Evolutionary conservation across 768 basidiomycete species (phyloP), one percentile per base, ranked within the genome.

Genomic region (Pisolithus marmoratus): DNA sequence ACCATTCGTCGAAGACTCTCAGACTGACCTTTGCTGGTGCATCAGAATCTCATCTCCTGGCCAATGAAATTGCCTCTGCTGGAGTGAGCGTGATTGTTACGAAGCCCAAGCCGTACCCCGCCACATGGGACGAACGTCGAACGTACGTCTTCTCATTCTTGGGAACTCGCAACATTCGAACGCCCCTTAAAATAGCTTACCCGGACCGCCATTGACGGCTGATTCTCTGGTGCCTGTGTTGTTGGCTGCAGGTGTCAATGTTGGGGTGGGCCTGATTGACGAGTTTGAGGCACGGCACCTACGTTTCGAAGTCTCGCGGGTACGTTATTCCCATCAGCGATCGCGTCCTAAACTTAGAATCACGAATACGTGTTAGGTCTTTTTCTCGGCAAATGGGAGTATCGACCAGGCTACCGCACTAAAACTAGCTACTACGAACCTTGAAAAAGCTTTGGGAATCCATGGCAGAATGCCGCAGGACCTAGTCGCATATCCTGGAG

Each of bases 41-140:
- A 1, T 66, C 74, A 1, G 85, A 87, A 65, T 77, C 81, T 2
- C 81, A 82, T 65, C 69, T 87, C 22, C 66, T 92, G 50, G 88
- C 87, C 11, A 65, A 77, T 46, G 82, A 90, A 54, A 79, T 92
- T 48, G 79, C 85, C 67, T 57, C 59, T 62, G 84, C 84, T 1
- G 72, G 74, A 8, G 77, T 93, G 3, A 84, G 84, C 38, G 85
- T 92, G n/a, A 77, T 94, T 24, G 70, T 93, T 23, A 72, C 78
- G 0, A 79, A 79, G 5, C 65, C 81, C 0, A 70, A 88, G 38
- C 80, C 85, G 0, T 86, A 76, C 69, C 87, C 89, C 0, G 56
- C 51, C 3, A 67, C 66, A 3, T 93, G 90, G 90, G 82, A 88
- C 49, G 63, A 73, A 40, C 73, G 78, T 44, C 71, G 88, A 51